Conservation (phyloP, 306 rosid species). For the Canavalia gladiata region DNA sequence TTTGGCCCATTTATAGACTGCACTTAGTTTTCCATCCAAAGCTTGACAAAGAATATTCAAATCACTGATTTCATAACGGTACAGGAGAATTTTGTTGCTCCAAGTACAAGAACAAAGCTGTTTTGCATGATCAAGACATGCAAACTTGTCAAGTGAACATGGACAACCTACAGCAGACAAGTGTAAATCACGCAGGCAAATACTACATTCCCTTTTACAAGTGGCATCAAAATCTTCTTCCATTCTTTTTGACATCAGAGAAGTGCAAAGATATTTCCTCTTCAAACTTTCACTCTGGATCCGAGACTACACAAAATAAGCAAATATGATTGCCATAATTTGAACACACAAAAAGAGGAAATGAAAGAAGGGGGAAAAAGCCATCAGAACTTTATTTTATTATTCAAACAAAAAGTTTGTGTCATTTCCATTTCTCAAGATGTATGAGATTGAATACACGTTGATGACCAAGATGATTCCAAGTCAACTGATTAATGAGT, state of each 20-base stretch:
- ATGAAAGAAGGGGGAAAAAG: neutral
- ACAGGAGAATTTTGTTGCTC: constrained; percentile 61
- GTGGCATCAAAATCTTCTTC: constrained; percentile 56
- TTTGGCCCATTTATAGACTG: constrained; percentile 79
- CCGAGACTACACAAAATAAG: constrained; percentile 64
- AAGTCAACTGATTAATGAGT: constrained; percentile 20
- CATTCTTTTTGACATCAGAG: constrained; percentile 61
- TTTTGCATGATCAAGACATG: constrained; percentile 82
- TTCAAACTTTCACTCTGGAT: constrained; percentile 62
- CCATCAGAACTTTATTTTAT: neutral
- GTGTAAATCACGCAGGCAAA: constrained; percentile 78
- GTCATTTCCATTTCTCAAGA: constrained; percentile 28
- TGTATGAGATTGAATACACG: constrained; percentile 23
- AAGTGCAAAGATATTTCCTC: constrained; percentile 71
- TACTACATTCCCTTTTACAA: constrained; percentile 75
- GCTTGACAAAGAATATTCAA: constrained; percentile 81
- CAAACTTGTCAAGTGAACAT: constrained; percentile 73
- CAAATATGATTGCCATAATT: constrained; percentile 24
- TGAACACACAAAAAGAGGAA: neutral
- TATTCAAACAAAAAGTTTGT: neutral
- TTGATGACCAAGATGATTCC: constrained; percentile 22
- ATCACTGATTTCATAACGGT: constrained; percentile 68
- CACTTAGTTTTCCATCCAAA: constrained; percentile 74
- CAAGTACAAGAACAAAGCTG: constrained; percentile 85
- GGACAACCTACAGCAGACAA: constrained; percentile 78